Conservation (phyloP, 169 alveolate species). For the Plasmodium inui region DNA sequence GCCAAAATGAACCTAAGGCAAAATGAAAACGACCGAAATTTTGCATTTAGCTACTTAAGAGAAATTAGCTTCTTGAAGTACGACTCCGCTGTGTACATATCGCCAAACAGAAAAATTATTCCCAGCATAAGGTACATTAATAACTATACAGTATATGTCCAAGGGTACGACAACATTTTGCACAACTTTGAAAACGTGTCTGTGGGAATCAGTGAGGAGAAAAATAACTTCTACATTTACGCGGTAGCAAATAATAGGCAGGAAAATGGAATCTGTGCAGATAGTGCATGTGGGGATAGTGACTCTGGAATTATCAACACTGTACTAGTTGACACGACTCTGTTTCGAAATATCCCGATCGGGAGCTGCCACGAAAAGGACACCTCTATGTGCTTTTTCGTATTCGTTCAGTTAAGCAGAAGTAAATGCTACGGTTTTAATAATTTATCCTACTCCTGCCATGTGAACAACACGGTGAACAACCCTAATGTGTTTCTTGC, state of each 20-base stretch:
- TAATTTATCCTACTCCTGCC: constrained; percentile 74
- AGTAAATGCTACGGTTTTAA: constrained; percentile 60
- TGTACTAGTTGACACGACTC: constrained; percentile 19
- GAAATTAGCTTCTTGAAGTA: constrained; percentile 59
- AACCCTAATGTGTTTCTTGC: constrained; percentile 11
- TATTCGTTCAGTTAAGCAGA: constrained; percentile 67
- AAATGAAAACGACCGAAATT: constrained; percentile 44
- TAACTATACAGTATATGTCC: constrained; percentile 24
- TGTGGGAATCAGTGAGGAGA: constrained; percentile 29
- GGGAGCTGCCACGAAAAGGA: constrained; percentile 36
- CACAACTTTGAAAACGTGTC: constrained; percentile 46
- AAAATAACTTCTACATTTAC: constrained; percentile 37
- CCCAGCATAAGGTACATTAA: constrained; percentile 50
- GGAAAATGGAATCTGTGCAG: constrained; percentile 8
- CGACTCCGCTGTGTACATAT: constrained; percentile 58
- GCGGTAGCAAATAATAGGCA: constrained; percentile 12
- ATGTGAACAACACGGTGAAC: constrained; percentile 26
- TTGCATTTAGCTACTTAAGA: constrained; percentile 44
- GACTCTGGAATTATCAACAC: constrained; percentile 54
- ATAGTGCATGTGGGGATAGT: neutral
- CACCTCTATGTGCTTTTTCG: constrained; percentile 39
- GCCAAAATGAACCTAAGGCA: constrained; percentile 64
- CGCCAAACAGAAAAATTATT: constrained; percentile 62
- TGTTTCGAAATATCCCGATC: constrained; percentile 36
- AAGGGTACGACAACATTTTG: constrained; percentile 67